Base-by-base conservation (phyloP, 176 grass and related monocot genomes). In the Panicum miliaceum region DNA sequence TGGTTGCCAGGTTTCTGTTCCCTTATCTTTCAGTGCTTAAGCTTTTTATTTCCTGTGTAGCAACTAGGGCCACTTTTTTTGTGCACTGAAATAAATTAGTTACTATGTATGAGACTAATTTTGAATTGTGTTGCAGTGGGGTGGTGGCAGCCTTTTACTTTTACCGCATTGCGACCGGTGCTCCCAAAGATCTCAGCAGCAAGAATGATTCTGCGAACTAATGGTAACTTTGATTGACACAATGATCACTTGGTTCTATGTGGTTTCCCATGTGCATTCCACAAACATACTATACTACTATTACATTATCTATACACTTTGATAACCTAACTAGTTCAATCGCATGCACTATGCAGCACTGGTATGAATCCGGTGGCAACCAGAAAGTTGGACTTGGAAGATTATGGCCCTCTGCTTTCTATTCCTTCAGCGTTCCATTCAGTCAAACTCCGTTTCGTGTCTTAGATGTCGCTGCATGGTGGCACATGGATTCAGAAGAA, bases 71-170 rank as follows among this genome's bases (percentile, higher is more conserved):
- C 16, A 53, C 19, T 89, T 71, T 71, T 23, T 42, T 42, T 15
- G 43, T 70, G 35, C 8, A 26, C 0, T 51, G 4, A 35, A 58
- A 58, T 54, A 73, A 26, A 19, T 84, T 1, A 36, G 27, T 79
- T 16, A 59, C 60, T 64, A 26, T 70, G 25, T 81, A 56, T 84
- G 57, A 56, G 36, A 48, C 10, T 85, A 78, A 45, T 48, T 81
- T 83, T 27, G n/a, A 71, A 57, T 77, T 79, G 7, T 85, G 51
- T 47, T 89, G 81, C 84, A 94, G 92, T 79, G 89, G 89, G 56
- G 76, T 76, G 45, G 90, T 91, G 37, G 15, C 86, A 64, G 60
- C 36, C 82, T 89, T 91, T 77, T 94, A 91, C 79, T 63, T 82
- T 52, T 84, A 87, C n/a, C 82, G 79, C 68, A 79, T 91, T 35